These are phyloP conservation scores for Elsinoe perseae DNA, from an alignment of 2,329 filamentous ascomycete species.

Conservation along the genomic window DNA sequence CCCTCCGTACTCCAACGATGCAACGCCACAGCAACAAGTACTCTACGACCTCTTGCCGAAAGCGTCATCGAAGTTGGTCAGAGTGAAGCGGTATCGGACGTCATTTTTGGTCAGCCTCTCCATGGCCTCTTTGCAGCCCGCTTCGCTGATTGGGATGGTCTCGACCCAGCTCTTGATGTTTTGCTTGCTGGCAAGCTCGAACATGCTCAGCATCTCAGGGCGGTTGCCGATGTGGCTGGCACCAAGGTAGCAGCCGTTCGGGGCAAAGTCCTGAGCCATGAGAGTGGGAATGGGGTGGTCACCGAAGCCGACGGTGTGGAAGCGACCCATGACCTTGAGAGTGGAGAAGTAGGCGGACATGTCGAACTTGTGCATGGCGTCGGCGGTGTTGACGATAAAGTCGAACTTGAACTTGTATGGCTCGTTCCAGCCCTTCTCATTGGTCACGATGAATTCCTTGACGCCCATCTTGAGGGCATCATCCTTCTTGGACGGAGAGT, in stretches of 20 bases:
- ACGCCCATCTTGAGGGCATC: conserved; percentile 53
- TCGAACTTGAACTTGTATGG: conserved; percentile 57
- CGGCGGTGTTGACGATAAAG: conserved; percentile 68
- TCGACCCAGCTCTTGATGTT: conserved; percentile 50
- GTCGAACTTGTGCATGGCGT: conserved; percentile 60
- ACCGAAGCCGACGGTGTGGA: conserved; percentile 72
- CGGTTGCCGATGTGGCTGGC: conserved; percentile 44
- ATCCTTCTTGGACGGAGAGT: conserved; percentile 52
- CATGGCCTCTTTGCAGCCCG: conserved; percentile 62
- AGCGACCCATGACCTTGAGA: conserved; percentile 73
- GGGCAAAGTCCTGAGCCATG: conserved; percentile 65
- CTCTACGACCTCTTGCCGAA: conserved; percentile 47
- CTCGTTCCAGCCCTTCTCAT: conserved; percentile 52
- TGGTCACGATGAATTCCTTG: conserved; percentile 52
- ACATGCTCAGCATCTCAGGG: conserved; percentile 45
- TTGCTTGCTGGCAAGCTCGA: conserved; percentile 44
- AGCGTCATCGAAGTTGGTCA: conserved; percentile 60
- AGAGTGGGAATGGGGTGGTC: conserved; percentile 65
- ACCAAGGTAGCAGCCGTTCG: conserved; percentile 56
- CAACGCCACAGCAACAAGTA: background rate
- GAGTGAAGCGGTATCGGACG: conserved; percentile 58
- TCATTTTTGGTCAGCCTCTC: conserved; percentile 62
- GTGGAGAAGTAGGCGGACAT: conserved; percentile 65
- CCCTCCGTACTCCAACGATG: background rate
- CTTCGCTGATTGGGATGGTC: conserved; percentile 63